phyloP scores from a whole-genome alignment of 495 filamentous ascomycete genomes.

The Usnea hakonensis region DNA sequence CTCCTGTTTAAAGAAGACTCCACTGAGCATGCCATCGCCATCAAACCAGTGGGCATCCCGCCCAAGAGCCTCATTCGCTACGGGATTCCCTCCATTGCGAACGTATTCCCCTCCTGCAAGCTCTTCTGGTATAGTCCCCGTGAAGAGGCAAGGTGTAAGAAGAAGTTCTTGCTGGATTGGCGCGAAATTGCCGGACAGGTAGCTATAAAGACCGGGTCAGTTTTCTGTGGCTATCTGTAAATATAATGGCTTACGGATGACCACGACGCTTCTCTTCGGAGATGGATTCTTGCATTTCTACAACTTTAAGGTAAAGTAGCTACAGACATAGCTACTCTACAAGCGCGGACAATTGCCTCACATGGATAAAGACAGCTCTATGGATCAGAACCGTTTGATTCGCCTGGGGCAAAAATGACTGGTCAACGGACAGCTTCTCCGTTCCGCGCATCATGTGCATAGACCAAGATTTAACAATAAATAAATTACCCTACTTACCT shows the following conservation, averaged over 20 bases:
- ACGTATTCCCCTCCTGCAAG: conserved; percentile 59
- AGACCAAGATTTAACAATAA: too few relatives aligned
- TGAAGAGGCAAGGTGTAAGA: conserved; percentile 44
- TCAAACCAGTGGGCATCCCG: conserved; percentile 62
- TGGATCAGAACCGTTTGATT: neutral
- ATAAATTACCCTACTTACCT: too few relatives aligned
- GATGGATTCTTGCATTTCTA: neutral
- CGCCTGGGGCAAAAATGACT: neutral
- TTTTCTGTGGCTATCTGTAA: neutral
- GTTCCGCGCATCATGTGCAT: neutral
- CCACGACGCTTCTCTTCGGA: neutral
- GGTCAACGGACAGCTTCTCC: neutral
- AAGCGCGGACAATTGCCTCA: neutral
- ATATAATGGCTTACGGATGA: conserved; percentile 5
- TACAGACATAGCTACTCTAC: neutral
- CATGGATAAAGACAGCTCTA: neutral
- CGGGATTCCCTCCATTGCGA: conserved; percentile 60
- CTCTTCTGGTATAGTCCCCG: conserved; percentile 49
- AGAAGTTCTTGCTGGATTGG: conserved; percentile 44
- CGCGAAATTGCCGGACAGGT: conserved; percentile 57
- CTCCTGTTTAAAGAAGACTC: conserved; percentile 45
- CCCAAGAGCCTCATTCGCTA: conserved; percentile 47
- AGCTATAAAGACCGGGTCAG: conserved; percentile 21
- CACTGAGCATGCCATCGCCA: conserved; percentile 63
- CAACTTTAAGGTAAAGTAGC: neutral